A percentile compares a stretch with the other conserved stretches of the same genome.
These are phyloP conservation scores for Cercophora sp. DNA, from an alignment of 495 filamentous ascomycete species.

Conservation along the genomic window DNA sequence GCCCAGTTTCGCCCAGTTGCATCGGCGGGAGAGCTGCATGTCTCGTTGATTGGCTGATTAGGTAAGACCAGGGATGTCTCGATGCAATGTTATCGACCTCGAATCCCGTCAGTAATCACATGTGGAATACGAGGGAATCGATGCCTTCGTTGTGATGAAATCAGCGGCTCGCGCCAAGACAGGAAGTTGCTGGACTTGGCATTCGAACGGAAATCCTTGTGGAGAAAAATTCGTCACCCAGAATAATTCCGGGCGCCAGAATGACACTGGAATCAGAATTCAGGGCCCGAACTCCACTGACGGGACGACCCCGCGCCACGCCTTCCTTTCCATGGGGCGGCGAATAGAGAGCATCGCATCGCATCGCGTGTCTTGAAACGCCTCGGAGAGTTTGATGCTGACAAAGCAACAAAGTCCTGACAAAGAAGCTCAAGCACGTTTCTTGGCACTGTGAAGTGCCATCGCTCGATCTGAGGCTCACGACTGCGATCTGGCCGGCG, in stretches of 20 bases:
- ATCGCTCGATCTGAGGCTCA: not conserved
- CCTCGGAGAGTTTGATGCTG: conserved; percentile 11
- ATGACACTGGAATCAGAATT: not conserved
- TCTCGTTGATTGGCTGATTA: no score
- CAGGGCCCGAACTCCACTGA: no score
- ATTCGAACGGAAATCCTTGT: not conserved
- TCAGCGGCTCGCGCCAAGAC: not conserved
- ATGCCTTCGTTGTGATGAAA: not conserved
- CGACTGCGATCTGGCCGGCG: conserved; percentile 2
- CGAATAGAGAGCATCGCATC: no score
- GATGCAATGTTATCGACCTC: no score
- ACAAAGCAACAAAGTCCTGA: conserved; percentile 20
- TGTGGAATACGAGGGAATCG: no score
- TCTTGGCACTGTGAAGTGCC: not conserved
- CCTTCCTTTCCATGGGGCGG: no score
- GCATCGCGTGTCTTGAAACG: conserved; percentile 7
- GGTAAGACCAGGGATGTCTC: no score
- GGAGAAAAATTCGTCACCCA: not conserved
- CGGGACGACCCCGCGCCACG: no score
- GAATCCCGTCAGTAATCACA: no score
- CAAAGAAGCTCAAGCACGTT: conserved; percentile 10
- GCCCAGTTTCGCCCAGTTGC: no score
- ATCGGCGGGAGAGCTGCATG: no score
- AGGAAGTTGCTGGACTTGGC: not conserved
- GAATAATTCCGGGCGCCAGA: not conserved